These are phyloP conservation scores for Amanita jacksonii DNA, from an alignment of 768 basidiomycete genomes.

Conservation along the genomic window DNA sequence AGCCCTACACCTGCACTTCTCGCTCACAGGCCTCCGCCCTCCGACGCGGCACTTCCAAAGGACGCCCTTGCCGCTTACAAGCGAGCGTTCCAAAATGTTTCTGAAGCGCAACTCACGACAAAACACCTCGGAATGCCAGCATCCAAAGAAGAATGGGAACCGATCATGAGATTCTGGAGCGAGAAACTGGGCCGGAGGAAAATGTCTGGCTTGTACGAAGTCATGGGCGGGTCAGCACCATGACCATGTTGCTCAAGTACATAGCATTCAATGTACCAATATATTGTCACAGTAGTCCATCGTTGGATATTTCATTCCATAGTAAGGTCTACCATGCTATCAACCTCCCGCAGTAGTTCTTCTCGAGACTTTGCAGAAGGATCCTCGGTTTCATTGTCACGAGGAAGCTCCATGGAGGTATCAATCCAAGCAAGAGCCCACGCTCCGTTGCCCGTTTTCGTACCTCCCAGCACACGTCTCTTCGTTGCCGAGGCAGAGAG, in stretches of 20 bases:
- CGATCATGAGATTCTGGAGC: conserved; percentile 86
- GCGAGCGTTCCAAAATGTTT: conserved; percentile 46
- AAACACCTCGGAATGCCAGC: conserved; percentile 60
- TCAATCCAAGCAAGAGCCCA: conserved; percentile 82
- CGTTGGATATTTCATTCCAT: neutral
- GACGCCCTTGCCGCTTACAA: conserved; percentile 41
- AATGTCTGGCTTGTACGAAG: conserved; percentile 57
- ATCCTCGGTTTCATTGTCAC: neutral
- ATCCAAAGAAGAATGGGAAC: conserved; percentile 70
- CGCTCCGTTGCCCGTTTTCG: conserved; percentile 67
- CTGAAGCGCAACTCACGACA: conserved; percentile 38
- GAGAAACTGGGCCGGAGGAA: conserved; percentile 47
- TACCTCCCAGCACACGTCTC: conserved; percentile 50
- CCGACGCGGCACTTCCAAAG: conserved; percentile 33
- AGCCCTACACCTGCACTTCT: conserved; percentile 57
- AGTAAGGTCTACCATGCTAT: conserved; percentile 1
- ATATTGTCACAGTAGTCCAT: neutral
- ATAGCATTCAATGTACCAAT: neutral
- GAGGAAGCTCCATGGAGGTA: conserved; percentile 34
- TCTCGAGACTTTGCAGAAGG: conserved; percentile 1
- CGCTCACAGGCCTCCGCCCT: conserved; percentile 42
- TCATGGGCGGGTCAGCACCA: conserved; percentile 35
- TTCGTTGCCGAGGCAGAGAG: conserved; percentile 36
- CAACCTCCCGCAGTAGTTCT: conserved; percentile 2
- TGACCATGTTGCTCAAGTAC: neutral